These are phyloP conservation scores for Lipomyces lipofer DNA, from an alignment of 805 yeast genomes.

Conservation along the genomic window DNA sequence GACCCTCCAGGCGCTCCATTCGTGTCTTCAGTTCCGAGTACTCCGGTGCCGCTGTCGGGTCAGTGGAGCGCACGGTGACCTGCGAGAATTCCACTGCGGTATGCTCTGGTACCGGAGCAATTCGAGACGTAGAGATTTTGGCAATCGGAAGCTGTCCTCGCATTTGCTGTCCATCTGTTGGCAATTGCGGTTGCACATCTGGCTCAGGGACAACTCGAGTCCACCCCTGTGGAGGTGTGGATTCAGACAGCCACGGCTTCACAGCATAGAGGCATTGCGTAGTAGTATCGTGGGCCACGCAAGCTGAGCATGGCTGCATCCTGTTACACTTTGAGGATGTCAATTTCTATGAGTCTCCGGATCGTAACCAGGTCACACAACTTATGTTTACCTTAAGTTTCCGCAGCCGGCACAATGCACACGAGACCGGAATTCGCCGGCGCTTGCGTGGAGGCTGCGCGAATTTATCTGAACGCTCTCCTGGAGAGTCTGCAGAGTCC, in stretches of 20 bases:
- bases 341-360: not conserved
- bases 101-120: too few species aligned
- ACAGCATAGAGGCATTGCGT: slow-evolving; percentile 14
- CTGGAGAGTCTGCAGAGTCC: too few species aligned
- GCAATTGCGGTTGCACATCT: too few species aligned
- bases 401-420: slow-evolving; percentile 31
- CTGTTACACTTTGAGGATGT: slow-evolving; percentile 12
- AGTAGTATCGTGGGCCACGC: slow-evolving; percentile 19
- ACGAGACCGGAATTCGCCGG: slow-evolving; percentile 28
- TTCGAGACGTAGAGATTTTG: too few species aligned
- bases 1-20: slow-evolving; percentile 22
- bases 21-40: slow-evolving; percentile 16
- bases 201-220: not conserved
- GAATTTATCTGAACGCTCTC: too few species aligned
- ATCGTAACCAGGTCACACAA: not conserved
- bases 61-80: not conserved
- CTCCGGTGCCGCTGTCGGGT: slow-evolving; percentile 7
- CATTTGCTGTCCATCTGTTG: too few species aligned
- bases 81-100: not conserved
- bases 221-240: not conserved
- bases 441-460: too few species aligned
- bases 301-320: slow-evolving; percentile 23
- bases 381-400: slow-evolving; percentile 23
- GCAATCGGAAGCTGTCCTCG: too few species aligned
- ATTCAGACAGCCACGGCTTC: slow-evolving; percentile 16